Conservation (phyloP, 495 filamentous ascomycete species). For the Daldinia concentrica region DNA sequence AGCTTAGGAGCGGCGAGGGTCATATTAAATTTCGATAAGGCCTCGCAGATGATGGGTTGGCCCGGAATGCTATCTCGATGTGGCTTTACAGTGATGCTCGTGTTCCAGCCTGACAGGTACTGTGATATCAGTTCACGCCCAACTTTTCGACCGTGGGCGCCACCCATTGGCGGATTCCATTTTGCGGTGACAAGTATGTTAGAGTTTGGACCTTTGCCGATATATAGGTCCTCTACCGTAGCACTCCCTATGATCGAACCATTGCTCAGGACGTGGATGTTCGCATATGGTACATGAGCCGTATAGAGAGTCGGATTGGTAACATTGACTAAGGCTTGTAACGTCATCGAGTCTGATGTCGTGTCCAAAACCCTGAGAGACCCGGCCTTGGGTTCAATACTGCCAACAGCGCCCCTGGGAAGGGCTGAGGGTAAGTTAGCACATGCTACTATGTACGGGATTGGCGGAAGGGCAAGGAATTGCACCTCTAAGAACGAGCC, state of each 20-base stretch:
- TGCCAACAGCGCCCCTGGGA: constrained; percentile 51
- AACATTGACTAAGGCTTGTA: constrained; percentile 77
- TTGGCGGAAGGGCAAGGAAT: constrained; percentile 29
- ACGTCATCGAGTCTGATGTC: constrained; percentile 69
- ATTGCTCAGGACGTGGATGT: constrained; percentile 78
- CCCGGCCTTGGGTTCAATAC: constrained; percentile 68
- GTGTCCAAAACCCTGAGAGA: constrained; percentile 74
- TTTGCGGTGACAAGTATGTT: constrained; percentile 72
- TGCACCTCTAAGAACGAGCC: constrained; percentile 30
- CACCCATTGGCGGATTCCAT: constrained; percentile 78
- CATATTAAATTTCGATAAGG: constrained; percentile 72
- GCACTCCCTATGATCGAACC: constrained; percentile 78
- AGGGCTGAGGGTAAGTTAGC: constrained; percentile 52
- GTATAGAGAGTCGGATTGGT: constrained; percentile 91
- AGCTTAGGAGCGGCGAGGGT: constrained; percentile 76
- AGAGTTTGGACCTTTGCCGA: constrained; percentile 75
- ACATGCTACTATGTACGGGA: constrained; percentile 2
- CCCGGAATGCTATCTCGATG: constrained; percentile 76
- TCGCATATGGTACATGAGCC: constrained; percentile 78
- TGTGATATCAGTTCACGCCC: constrained; percentile 80
- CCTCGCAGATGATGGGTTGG: constrained; percentile 74
- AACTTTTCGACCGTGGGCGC: constrained; percentile 63
- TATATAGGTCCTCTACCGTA: constrained; percentile 64
- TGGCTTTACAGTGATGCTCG: constrained; percentile 73
- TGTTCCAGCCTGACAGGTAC: constrained; percentile 89